Base-by-base conservation (phyloP, 2,329 filamentous ascomycete genomes). In the Colletotrichum destructivum region DNA sequence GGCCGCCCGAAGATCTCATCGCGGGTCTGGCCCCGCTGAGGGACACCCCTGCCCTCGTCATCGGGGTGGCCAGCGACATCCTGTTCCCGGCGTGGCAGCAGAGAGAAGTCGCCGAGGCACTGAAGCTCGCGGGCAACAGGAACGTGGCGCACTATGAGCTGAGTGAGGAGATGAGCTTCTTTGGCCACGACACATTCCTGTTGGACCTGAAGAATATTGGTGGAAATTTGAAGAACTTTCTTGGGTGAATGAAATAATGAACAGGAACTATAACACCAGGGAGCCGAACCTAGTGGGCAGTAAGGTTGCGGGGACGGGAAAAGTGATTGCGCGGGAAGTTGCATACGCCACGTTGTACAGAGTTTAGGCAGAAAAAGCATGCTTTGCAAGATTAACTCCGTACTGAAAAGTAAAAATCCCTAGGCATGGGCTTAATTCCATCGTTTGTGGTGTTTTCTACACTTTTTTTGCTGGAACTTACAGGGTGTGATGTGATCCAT, bases 41-140 rank as follows among this genome's bases (percentile, higher is more conserved):
- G 65, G 88, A 95, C 73, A 96, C 92, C 61, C 94, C 94, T 0
- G 92, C 94, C 0, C 87, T 99, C 26, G 94, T 99, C 13, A 92
- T 99, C 85, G 96, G 96, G 44, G 96, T 98, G 4, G 94, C 94
- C 0, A 98, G 94, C 77, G 96, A 99, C 79, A 98, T 98, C 61
- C 84, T 99, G 46, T 99, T 99, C 83, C 96, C 96, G 0, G 95
- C 96, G 0, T 99, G 96, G 96, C 96, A 99, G 84, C 96, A 99
- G 84, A 90, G 94, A 64, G 96, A 99, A 82, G 92, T 99, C 73
- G 96, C 95, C 4, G 92, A 96, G 78, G 93, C 96, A 3, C 85
- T 99, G 74, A 89, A 91, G 71, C 88, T 89, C 44, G 89, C 89
- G 0, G 96, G 96, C 0, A 98, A 98, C 78, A 87, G 89, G 73